phyloP scores from a whole-genome alignment of 306 rosid species.

The Adenanthera pavonina region DNA sequence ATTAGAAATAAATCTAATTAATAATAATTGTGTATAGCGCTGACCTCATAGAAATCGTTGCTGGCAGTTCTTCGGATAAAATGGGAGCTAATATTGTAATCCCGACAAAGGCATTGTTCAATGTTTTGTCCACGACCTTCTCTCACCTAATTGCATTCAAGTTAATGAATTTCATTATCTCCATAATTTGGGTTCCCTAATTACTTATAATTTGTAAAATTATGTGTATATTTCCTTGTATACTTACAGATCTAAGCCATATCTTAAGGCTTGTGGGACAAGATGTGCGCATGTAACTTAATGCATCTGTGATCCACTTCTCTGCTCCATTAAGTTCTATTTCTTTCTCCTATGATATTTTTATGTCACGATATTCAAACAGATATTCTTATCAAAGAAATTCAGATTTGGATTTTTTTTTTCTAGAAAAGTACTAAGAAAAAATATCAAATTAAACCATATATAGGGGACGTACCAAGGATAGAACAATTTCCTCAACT shows the following conservation, averaged over 20 bases:
- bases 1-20: too few relatives aligned
- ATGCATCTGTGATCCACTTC: conserved; percentile 27
- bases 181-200: neutral
- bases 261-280: conserved; percentile 26
- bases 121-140: conserved; percentile 17
- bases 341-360: conserved; percentile 37
- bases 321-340: conserved; percentile 28
- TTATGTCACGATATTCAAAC: neutral
- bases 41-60: conserved; percentile 40
- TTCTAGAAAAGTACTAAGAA: neutral
- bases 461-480: conserved; percentile 27
- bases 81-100: conserved; percentile 31
- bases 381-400: neutral
- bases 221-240: neutral
- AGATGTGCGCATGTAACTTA: conserved; percentile 31
- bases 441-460: neutral
- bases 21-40: too few relatives aligned
- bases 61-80: neutral
- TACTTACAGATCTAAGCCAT: conserved; percentile 40
- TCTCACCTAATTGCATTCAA: conserved; percentile 25
- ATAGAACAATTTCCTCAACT: conserved; percentile 41
- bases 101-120: conserved; percentile 33
- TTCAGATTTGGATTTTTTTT: neutral
- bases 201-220: neutral
- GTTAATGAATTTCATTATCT: neutral